Evolutionary conservation across 352 stramenopile genomes (phyloP).

Genomic region (Phytophthora tentaculata): DNA sequence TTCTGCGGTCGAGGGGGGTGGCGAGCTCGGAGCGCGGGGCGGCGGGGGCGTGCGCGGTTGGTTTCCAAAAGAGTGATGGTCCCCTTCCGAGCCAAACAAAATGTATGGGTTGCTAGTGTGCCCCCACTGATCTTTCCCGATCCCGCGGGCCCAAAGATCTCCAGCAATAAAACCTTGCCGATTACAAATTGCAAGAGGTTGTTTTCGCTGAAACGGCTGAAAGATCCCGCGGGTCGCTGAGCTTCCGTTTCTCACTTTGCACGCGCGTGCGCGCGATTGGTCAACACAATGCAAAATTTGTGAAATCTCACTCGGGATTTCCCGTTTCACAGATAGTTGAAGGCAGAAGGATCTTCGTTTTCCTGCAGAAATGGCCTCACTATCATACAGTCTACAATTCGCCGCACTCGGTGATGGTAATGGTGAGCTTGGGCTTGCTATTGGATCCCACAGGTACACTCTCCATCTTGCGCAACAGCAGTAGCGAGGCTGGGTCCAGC

Average conservation of each 20-base stretch:
- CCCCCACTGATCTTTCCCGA: slow-evolving; percentile 1
- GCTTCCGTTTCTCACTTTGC: neutral
- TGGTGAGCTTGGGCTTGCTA: slow-evolving; percentile 89
- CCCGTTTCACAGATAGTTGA: slow-evolving; percentile 1
- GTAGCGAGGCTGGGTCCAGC: slow-evolving; percentile 84
- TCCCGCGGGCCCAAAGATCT: slow-evolving; percentile 29
- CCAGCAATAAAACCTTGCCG: slow-evolving; percentile 33
- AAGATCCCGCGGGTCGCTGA: neutral
- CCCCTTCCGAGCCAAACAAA: slow-evolving; percentile 39
- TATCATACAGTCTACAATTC: slow-evolving; percentile 65
- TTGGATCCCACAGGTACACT: slow-evolving; percentile 85
- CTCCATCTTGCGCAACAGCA: slow-evolving; percentile 92
- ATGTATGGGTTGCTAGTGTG: slow-evolving; percentile 28
- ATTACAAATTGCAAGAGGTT: neutral
- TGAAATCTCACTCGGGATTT: neutral
- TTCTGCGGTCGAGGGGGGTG: slow-evolving; percentile 20
- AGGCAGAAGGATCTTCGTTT: slow-evolving; percentile 1
- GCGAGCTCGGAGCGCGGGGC: slow-evolving; percentile 13
- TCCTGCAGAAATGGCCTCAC: neutral
- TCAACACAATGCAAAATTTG: neutral
- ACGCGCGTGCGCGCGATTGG: neutral
- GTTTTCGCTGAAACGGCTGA: neutral
- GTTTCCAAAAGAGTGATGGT: slow-evolving; percentile 46
- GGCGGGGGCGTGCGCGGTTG: slow-evolving; percentile 14
- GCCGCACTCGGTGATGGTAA: slow-evolving; percentile 90